Conservation (phyloP, 768 basidiomycete genomes). For the Tricholoma flavovirens region DNA sequence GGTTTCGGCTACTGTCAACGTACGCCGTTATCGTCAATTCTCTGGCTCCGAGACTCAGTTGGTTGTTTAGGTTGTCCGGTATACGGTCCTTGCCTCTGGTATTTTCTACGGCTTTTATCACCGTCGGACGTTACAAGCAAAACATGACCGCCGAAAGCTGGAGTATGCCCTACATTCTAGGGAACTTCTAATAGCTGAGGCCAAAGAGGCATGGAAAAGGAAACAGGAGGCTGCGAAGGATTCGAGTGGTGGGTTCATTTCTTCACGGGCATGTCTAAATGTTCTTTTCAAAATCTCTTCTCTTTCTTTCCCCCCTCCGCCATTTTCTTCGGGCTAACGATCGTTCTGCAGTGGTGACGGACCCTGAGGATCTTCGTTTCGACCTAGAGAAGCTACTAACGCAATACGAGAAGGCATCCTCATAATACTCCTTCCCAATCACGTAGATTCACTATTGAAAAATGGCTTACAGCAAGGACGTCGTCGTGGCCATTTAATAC, state of each 20-base stretch:
- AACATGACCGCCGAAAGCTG: slow-evolving; percentile 71
- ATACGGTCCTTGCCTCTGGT: slow-evolving; percentile 83
- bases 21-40: slow-evolving; percentile 31
- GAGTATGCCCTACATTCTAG: slow-evolving; percentile 68
- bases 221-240: slow-evolving; percentile 53
- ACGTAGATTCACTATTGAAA: slow-evolving; percentile 5
- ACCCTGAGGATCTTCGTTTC: slow-evolving; percentile 94
- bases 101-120: slow-evolving; percentile 90
- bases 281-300: background rate
- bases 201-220: slow-evolving; percentile 87
- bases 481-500: background rate
- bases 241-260: slow-evolving; percentile 46
- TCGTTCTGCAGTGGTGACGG: slow-evolving; percentile 64
- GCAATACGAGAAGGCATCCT: slow-evolving; percentile 66
- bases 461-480: background rate
- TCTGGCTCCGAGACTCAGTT: background rate
- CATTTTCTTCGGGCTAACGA: slow-evolving; percentile 9
- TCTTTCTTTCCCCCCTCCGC: background rate
- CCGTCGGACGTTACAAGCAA: slow-evolving; percentile 81
- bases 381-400: slow-evolving; percentile 88
- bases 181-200: slow-evolving; percentile 75
- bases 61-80: slow-evolving; percentile 76
- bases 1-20: slow-evolving; percentile 74
- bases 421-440: slow-evolving; percentile 33
- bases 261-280: slow-evolving; percentile 3